phyloP scores from a whole-genome alignment of 2,329 filamentous ascomycete genomes.

The Colletotrichum shisoi region DNA sequence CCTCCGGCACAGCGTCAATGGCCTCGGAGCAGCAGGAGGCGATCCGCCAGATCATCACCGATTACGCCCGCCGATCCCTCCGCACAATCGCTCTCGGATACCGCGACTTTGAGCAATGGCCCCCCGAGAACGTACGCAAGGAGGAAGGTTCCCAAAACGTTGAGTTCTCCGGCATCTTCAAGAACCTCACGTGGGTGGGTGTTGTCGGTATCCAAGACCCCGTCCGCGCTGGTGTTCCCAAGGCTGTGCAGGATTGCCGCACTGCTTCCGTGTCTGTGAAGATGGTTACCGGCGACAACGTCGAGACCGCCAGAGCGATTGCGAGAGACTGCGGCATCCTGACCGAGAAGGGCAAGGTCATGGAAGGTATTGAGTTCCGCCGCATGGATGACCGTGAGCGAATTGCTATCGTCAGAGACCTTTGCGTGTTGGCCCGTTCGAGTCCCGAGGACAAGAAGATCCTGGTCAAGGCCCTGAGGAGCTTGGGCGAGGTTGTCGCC shows the following conservation, averaged over 20 bases:
- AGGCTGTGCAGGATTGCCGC: conserved; percentile 37
- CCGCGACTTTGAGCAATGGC: conserved; percentile 72
- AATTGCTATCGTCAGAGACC: conserved; percentile 57
- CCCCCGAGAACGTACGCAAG: conserved; percentile 69
- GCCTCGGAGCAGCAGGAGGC: conserved; percentile 44
- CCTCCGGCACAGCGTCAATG: conserved; percentile 46
- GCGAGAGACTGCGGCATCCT: conserved; percentile 63
- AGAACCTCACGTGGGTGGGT: conserved; percentile 53
- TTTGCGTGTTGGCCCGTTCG: conserved; percentile 71
- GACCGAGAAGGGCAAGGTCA: conserved; percentile 65
- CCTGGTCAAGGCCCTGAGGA: conserved; percentile 69
- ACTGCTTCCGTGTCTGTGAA: conserved; percentile 49
- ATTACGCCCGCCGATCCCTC: conserved; percentile 72
- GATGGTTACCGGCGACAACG: conserved; percentile 59
- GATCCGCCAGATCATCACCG: conserved; percentile 48
- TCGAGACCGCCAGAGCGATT: conserved; percentile 60
- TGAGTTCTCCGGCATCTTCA: conserved; percentile 56
- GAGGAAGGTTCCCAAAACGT: conserved; percentile 63
- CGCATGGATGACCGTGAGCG: conserved; percentile 60
- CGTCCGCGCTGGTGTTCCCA: conserved; percentile 39
- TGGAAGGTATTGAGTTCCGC: conserved; percentile 68
- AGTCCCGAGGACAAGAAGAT: conserved; percentile 74
- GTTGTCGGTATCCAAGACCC: conserved; percentile 45
- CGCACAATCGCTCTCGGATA: conserved; percentile 72
- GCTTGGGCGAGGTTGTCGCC: conserved; percentile 71